A percentile compares a stretch with the other conserved stretches of the same genome.
Evolutionary conservation across 495 filamentous ascomycete species (phyloP).

Genomic region (Penicillium nucicola): DNA sequence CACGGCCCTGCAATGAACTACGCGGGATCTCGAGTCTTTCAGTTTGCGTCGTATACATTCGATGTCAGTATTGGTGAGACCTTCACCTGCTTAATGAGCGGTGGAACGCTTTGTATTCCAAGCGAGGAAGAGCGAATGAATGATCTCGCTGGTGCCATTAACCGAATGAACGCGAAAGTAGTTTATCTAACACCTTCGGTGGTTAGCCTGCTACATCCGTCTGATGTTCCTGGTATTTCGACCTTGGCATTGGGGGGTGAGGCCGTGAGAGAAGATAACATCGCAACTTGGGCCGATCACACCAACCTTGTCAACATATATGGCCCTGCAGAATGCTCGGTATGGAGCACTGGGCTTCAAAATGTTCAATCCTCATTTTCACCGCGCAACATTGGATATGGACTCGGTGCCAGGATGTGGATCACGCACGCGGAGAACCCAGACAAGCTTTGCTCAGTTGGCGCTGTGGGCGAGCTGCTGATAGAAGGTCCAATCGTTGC

Average conservation of each 20-base stretch:
- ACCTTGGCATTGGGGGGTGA: not conserved
- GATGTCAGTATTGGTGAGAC: not conserved
- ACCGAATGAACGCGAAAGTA: slow-evolving; percentile 13
- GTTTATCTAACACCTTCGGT: not conserved
- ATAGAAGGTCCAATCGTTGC: not conserved
- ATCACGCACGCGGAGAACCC: not conserved
- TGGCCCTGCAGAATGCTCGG: not conserved
- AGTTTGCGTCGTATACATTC: not conserved
- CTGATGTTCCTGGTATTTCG: not conserved
- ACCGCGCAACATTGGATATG: not conserved
- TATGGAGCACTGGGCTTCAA: not conserved
- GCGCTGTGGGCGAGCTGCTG: not conserved
- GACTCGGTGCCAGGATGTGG: not conserved
- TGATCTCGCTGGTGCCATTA: slow-evolving; percentile 25
- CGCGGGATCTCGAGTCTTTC: slow-evolving; percentile 12
- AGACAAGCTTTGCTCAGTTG: not conserved
- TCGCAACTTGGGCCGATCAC: not conserved
- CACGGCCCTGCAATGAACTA: slow-evolving; percentile 39
- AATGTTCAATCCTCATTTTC: not conserved
- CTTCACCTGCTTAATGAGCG: slow-evolving; percentile 13
- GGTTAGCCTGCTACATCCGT: not conserved
- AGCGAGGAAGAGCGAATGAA: slow-evolving; percentile 34
- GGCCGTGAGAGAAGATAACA: not conserved
- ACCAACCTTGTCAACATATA: not conserved
- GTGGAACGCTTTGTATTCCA: slow-evolving; percentile 47